Evolutionary conservation across 2,329 filamentous ascomycete species (phyloP).

Genomic region (Boeremia lycopersici): DNA sequence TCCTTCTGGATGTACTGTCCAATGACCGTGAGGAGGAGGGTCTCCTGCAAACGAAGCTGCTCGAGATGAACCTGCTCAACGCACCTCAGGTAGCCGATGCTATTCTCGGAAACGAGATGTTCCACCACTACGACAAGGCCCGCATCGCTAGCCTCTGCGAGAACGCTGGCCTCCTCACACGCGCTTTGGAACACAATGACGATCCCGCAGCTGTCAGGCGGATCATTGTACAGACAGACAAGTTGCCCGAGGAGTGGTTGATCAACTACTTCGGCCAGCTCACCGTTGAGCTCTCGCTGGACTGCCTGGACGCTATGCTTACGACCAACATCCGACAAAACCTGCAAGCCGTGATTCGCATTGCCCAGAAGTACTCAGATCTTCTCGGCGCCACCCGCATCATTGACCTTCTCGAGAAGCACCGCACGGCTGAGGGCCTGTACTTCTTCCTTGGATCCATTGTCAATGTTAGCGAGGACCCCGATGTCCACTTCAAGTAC

Average conservation of each 20-base stretch:
- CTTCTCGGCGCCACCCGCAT: slow-evolving; percentile 84
- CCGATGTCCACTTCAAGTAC: slow-evolving; percentile 98
- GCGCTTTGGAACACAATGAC: slow-evolving; percentile 90
- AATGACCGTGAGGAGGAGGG: slow-evolving; percentile 94
- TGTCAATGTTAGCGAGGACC: slow-evolving; percentile 93
- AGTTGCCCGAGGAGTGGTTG: slow-evolving; percentile 89
- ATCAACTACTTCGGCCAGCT: slow-evolving; percentile 91
- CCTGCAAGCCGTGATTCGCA: slow-evolving; percentile 89
- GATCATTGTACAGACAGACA: slow-evolving; percentile 82
- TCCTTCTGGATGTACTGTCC: slow-evolving; percentile 92
- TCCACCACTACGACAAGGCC: slow-evolving; percentile 92
- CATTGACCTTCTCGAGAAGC: slow-evolving; percentile 95
- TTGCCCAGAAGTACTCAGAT: slow-evolving; percentile 98
- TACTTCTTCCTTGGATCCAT: slow-evolving; percentile 99
- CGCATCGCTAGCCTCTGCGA: slow-evolving; percentile 91
- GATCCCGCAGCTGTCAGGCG: slow-evolving; percentile 90
- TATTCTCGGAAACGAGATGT: slow-evolving; percentile 98
- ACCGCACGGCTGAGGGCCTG: slow-evolving; percentile 93
- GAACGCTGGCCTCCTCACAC: slow-evolving; percentile 75
- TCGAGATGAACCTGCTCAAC: slow-evolving; percentile 98
- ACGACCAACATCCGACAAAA: slow-evolving; percentile 97
- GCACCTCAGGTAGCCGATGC: slow-evolving; percentile 97
- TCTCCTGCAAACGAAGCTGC: slow-evolving; percentile 86
- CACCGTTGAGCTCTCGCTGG: slow-evolving; percentile 92
- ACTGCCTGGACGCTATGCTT: slow-evolving; percentile 95